Evolutionary conservation across 139 green algal genomes (phyloP), one percentile per base, ranked within the genome.

Genomic region (Diplosphaera chodatii): DNA sequence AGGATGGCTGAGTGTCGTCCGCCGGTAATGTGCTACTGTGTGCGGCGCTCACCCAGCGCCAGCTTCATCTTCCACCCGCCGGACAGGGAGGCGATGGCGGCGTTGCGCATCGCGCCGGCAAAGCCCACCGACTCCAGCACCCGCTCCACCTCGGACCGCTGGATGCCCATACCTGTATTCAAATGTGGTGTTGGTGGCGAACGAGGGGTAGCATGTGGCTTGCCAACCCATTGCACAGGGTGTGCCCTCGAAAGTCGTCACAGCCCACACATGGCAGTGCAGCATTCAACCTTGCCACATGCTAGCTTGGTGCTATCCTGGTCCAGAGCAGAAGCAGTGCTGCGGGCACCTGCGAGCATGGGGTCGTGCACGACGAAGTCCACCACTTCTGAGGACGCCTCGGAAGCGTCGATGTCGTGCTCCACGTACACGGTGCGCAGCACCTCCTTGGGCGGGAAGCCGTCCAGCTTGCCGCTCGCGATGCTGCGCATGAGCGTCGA

Each of bases 41-140:
- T 20, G 37, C 37, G 10, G 37, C 37, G 37, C 73, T 32, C 69
- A 78, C 73, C 87, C 21, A 93, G 77, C 27, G 87, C 83, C 25
- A 93, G 78, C 84, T 93, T 93, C 87, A 93, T 93, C 66, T 87
- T 83, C 87, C 87, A 93, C 3, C 87, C 87, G 55, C 87, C 87
- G 15, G 82, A 90, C 16, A 93, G 78, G 25, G 79, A 81, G 25
- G 73, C 67, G 15, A 92, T 78, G 29, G 77, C 37, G 8, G 70
- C 67, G 29, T 40, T 21, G 64, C 68, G 72, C 64, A 84, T 76
- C 40, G 77, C 70, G 13, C 75, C 70, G 27, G 66, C 77, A 67
- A 88, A 88, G 32, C 82, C 82, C 31, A 90, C 84, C 20, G 32
- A 76, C 8, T 68, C 22, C 64, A 89, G 75, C 73, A 85, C 72